These are phyloP conservation scores for Flammula alnicola DNA, from an alignment of 1,284 basidiomycete species.

Conservation along the genomic window DNA sequence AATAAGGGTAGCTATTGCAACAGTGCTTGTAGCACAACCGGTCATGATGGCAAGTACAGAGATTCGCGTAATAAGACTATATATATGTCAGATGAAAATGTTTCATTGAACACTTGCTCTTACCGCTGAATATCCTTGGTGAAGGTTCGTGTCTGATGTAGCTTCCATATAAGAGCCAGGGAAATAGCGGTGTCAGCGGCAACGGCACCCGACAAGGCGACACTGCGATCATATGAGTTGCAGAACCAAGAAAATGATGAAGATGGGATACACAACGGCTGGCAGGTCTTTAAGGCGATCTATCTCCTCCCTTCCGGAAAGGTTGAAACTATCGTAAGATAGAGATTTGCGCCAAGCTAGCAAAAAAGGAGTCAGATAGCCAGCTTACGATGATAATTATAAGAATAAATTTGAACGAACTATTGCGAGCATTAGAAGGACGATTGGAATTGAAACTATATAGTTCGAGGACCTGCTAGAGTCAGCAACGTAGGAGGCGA, in stretches of 20 bases:
- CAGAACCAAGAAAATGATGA: no score
- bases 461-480: slow-evolving; percentile 12
- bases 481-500: no score
- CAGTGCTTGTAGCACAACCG: slow-evolving; percentile 7
- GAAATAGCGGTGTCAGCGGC: slow-evolving; percentile 13
- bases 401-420: no score
- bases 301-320: no score
- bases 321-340: background rate
- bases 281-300: no score
- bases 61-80: slow-evolving; percentile 14
- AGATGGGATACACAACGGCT: no score
- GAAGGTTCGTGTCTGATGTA: background rate
- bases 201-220: slow-evolving; percentile 8
- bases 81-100: background rate
- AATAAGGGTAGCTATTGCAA: slow-evolving; percentile 12
- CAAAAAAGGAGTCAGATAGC: background rate
- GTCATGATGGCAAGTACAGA: slow-evolving; percentile 9
- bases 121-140: slow-evolving; percentile 6
- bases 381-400: no score
- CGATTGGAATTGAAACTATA: slow-evolving; percentile 2
- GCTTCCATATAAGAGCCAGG: slow-evolving; percentile 8
- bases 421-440: slow-evolving; percentile 11
- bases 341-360: background rate
- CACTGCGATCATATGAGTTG: slow-evolving; percentile 4
- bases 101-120: background rate